Evolutionary conservation across 202 grass and related monocot species (phyloP).

Genomic region (Panicum hallii): DNA sequence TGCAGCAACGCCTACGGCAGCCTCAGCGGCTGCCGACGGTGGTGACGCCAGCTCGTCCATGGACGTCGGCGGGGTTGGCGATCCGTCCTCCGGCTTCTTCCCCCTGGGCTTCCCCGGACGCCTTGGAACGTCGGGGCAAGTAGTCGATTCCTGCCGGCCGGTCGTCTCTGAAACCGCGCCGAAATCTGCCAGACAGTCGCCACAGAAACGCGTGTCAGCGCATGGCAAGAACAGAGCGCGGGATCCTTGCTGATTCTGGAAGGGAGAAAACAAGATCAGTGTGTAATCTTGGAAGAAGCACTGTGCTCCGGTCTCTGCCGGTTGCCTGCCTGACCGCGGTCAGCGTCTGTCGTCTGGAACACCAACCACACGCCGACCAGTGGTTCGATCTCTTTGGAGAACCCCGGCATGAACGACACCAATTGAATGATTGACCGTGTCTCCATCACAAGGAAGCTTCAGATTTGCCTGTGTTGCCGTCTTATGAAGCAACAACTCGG

Average conservation of each 20-base stretch:
- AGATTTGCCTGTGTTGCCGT: not conserved
- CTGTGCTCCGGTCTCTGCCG: not conserved
- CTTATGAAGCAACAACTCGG: not conserved
- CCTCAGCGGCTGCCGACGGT: not conserved
- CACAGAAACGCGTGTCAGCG: not conserved
- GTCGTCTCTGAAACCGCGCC: slow-evolving; percentile 34
- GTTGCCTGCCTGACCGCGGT: not conserved
- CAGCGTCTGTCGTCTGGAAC: not conserved
- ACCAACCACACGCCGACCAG: not conserved
- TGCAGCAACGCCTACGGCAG: slow-evolving; percentile 6
- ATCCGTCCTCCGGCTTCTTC: slow-evolving; percentile 34
- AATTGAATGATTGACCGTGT: not conserved
- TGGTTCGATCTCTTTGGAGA: not conserved
- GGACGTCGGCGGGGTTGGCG: slow-evolving; percentile 15
- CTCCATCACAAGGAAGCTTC: not conserved
- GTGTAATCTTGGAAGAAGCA: not conserved
- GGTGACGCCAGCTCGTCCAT: not conserved
- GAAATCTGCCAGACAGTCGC: slow-evolving; percentile 52
- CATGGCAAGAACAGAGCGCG: not conserved
- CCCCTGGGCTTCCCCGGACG: slow-evolving; percentile 40
- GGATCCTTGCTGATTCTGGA: not conserved
- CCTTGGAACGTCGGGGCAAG: slow-evolving; percentile 58
- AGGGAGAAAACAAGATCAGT: not conserved
- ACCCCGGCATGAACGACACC: not conserved
- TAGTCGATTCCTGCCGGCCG: not conserved